A percentile compares a stretch with the other conserved stretches of the same genome.
Evolutionary conservation across 2,329 filamentous ascomycete genomes (phyloP).

Genomic region (Claviceps quebecensis): DNA sequence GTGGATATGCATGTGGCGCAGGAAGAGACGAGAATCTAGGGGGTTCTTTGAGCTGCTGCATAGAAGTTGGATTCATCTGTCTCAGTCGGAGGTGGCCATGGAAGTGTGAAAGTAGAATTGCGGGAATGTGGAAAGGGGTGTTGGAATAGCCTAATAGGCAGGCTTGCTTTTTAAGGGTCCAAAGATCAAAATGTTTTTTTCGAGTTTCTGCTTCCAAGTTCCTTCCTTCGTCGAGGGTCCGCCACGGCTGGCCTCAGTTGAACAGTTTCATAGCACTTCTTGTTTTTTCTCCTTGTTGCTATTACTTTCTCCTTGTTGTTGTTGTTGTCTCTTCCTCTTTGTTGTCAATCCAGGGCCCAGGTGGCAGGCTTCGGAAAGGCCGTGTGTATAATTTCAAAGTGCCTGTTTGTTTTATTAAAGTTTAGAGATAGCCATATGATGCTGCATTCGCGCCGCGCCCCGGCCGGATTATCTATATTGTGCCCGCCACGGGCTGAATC

Average conservation of each 20-base stretch:
- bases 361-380: neutral
- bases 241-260: neutral
- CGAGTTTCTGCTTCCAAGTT: too few relatives aligned
- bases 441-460: neutral
- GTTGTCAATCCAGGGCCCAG: neutral
- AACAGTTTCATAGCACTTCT: neutral
- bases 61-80: neutral
- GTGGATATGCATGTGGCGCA: constrained; percentile 16
- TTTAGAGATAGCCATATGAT: neutral
- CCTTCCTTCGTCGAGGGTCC: neutral
- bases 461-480: neutral
- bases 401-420: neutral
- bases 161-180: neutral
- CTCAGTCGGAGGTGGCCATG: too few relatives aligned
- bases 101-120: too few relatives aligned
- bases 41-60: constrained; percentile 6
- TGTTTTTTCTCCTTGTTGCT: too few relatives aligned
- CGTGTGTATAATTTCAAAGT: neutral
- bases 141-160: neutral
- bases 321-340: neutral
- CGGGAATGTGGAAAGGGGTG: neutral
- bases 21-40: constrained; percentile 18
- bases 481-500: neutral
- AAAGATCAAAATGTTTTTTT: too few relatives aligned
- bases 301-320: neutral